Percentiles rank a stretch among this genome's conserved stretches.
These are phyloP conservation scores for Solanum verrucosum DNA, from an alignment of 257 asterid genomes.

Conservation along the genomic window DNA sequence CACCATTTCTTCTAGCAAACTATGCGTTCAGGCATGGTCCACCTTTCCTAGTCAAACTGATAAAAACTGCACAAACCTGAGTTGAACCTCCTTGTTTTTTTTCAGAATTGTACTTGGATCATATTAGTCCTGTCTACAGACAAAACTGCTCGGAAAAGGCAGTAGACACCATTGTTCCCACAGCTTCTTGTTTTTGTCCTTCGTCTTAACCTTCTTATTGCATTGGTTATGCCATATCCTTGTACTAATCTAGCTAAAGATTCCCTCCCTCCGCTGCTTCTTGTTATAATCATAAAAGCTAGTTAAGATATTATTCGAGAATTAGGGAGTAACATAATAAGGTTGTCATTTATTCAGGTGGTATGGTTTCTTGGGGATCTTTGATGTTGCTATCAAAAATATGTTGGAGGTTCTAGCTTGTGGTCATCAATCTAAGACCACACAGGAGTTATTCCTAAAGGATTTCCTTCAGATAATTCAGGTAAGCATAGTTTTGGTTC, in stretches of 20 bases:
- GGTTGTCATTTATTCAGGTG: constrained; percentile 55
- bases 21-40: neutral
- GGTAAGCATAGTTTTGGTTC: constrained; percentile 30
- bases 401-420: constrained; percentile 80
- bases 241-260: neutral
- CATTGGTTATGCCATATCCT: neutral
- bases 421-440: constrained; percentile 78
- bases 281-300: neutral
- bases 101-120: neutral
- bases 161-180: neutral
- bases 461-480: constrained; percentile 77
- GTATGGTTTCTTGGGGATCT: constrained; percentile 87
- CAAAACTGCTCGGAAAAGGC: neutral
- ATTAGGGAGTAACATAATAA: constrained; percentile 10
- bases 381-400: constrained; percentile 78
- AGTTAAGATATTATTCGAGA: neutral
- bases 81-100: neutral
- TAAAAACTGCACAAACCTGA: neutral
- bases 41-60: neutral
- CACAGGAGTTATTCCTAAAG: constrained; percentile 82
- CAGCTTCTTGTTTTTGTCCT: neutral
- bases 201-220: neutral
- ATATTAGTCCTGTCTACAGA: neutral
- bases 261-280: neutral
- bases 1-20: neutral